Conservation (phyloP, 306 rosid species). For the Lablab purpureus region DNA sequence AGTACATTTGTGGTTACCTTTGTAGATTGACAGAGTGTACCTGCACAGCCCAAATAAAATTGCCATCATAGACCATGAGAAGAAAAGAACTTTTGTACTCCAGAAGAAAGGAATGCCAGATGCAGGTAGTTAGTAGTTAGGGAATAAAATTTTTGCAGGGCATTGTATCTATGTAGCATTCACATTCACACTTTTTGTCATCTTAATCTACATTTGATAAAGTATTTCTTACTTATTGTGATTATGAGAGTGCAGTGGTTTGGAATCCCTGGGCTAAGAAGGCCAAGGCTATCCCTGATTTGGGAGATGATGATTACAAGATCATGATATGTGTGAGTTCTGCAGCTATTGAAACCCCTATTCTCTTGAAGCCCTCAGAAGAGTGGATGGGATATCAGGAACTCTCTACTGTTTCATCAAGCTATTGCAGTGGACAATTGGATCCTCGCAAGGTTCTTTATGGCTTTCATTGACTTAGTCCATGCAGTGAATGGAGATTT, state of each 20-base stretch:
- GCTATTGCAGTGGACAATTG: slow-evolving; percentile 88
- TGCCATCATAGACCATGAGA: slow-evolving; percentile 87
- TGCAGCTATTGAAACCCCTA: slow-evolving; percentile 67
- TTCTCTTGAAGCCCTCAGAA: slow-evolving; percentile 69
- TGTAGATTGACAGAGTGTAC: slow-evolving; percentile 72
- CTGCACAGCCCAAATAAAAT: slow-evolving; percentile 67
- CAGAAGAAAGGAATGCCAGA: slow-evolving; percentile 74
- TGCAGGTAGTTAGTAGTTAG: slow-evolving; percentile 57
- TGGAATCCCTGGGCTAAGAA: slow-evolving; percentile 90
- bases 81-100: slow-evolving; percentile 76
- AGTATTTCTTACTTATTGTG: slow-evolving; percentile 2
- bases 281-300: slow-evolving; percentile 67
- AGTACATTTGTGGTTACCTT: slow-evolving; percentile 25
- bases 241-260: slow-evolving; percentile 56
- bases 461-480: slow-evolving; percentile 55
- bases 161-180: slow-evolving; percentile 11
- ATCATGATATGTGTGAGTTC: slow-evolving; percentile 73
- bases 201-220: background rate
- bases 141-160: background rate
- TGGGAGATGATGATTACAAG: slow-evolving; percentile 79
- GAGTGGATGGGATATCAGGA: slow-evolving; percentile 88
- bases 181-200: background rate
- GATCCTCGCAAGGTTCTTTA: slow-evolving; percentile 75
- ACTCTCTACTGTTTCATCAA: slow-evolving; percentile 72
- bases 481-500: slow-evolving; percentile 38